A percentile compares a stretch with the other conserved stretches of the same genome.
These are phyloP conservation scores for Alternaria solani DNA, from an alignment of 2,329 filamentous ascomycete species.

Conservation along the genomic window DNA sequence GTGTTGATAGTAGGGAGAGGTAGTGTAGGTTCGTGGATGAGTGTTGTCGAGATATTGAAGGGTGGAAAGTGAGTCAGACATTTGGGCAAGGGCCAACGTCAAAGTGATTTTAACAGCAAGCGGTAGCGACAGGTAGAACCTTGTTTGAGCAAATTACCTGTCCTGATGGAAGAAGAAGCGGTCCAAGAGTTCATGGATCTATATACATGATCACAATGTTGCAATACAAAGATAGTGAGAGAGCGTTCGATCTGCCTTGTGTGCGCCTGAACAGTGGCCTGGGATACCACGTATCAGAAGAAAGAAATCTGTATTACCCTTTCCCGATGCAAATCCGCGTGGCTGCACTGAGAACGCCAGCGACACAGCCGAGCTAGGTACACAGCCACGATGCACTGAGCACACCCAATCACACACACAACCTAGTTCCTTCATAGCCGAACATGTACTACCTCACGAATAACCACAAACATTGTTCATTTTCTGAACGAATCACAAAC, in stretches of 20 bases:
- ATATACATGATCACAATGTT: background rate
- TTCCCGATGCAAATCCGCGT: too few relatives aligned
- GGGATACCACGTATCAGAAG: background rate
- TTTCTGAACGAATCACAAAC: background rate
- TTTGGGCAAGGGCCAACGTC: conserved; percentile 13
- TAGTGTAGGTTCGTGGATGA: conserved; percentile 6
- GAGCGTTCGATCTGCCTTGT: conserved; percentile 5
- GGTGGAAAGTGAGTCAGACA: conserved; percentile 22
- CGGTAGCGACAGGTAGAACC: conserved; percentile 5
- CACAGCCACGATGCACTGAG: background rate
- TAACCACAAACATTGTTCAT: background rate
- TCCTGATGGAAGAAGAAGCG: background rate
- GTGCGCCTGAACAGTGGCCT: background rate
- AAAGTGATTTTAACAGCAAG: conserved; percentile 6
- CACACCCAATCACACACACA: background rate
- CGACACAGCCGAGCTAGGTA: background rate
- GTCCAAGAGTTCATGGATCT: conserved; percentile 1
- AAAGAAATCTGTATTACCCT: background rate
- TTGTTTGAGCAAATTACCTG: conserved; percentile 3
- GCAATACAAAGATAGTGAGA: background rate
- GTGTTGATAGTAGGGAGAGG: conserved; percentile 2
- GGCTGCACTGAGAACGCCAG: background rate
- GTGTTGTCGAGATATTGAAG: conserved; percentile 3
- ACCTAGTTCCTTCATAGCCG: background rate
- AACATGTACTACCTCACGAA: background rate